phyloP scores from a whole-genome alignment of 768 basidiomycete genomes.

The Solioccasus polychromus region DNA sequence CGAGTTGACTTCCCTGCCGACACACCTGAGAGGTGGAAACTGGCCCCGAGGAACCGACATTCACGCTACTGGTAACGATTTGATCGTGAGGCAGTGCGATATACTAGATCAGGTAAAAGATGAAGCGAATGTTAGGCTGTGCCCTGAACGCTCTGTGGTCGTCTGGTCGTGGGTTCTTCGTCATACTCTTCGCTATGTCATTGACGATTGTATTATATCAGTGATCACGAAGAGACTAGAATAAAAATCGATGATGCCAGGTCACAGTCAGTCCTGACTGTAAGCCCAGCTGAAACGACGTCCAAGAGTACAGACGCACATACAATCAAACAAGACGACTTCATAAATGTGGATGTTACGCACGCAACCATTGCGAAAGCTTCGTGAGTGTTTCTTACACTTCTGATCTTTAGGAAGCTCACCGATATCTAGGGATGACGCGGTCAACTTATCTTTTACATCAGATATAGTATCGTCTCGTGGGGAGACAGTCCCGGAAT shows the following conservation, averaged over 20 bases:
- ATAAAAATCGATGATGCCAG: too few relatives aligned
- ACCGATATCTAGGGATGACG: conserved; percentile 2
- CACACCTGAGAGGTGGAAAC: background rate
- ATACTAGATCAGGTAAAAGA: too few relatives aligned
- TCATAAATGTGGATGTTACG: too few relatives aligned
- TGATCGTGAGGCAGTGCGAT: too few relatives aligned
- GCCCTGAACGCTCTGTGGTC: too few relatives aligned
- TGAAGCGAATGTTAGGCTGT: too few relatives aligned
- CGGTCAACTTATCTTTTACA: background rate
- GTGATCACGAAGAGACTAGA: too few relatives aligned
- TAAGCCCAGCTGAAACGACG: background rate
- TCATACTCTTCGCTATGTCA: too few relatives aligned
- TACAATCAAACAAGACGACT: background rate
- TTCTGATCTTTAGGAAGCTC: background rate
- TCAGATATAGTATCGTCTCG: background rate
- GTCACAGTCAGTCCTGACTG: too few relatives aligned
- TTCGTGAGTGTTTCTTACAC: conserved; percentile 1
- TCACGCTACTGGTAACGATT: background rate
- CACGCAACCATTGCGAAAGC: background rate
- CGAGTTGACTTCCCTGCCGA: background rate
- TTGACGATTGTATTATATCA: too few relatives aligned
- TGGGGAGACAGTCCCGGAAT: too few relatives aligned
- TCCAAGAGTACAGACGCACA: background rate
- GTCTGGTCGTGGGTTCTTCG: too few relatives aligned
- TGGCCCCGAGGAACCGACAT: background rate